Percentiles rank a stretch among this genome's conserved stretches.
Conservation (phyloP, 148 eudicot species). For the Dianthus caryophyllus region DNA sequence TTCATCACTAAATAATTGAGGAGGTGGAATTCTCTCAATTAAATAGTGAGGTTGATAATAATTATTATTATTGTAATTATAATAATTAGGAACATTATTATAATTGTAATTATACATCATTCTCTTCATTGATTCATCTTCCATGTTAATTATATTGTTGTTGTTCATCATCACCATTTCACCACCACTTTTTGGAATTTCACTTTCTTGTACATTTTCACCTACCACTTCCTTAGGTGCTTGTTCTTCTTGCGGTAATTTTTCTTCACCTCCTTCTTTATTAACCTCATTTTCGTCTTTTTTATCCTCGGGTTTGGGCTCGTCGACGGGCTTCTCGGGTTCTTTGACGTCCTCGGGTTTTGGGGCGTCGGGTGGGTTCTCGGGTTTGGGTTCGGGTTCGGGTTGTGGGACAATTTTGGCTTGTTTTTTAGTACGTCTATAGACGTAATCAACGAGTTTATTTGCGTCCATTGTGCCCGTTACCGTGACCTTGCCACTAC, state of each 20-base stretch:
- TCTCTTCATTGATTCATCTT: constrained; percentile 52
- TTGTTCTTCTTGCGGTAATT: constrained; percentile 31
- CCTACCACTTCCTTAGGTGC: constrained; percentile 32
- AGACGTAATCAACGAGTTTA: constrained; percentile 69
- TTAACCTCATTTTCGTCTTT: constrained; percentile 28
- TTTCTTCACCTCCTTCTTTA: constrained; percentile 19
- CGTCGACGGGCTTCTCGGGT: constrained; percentile 37
- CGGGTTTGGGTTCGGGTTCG: constrained; percentile 73
- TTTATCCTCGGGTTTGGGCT: constrained; percentile 30
- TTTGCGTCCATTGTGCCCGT: constrained; percentile 87
- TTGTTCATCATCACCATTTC: background rate
- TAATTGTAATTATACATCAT: constrained; percentile 51
- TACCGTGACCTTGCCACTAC: constrained; percentile 67
- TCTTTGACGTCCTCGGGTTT: constrained; percentile 31
- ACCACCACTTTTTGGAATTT: constrained; percentile 16
- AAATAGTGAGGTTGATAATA: constrained; percentile 56
- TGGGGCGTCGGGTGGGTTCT: constrained; percentile 42
- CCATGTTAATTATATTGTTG: constrained; percentile 12
- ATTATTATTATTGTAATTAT: background rate
- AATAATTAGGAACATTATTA: constrained; percentile 11
- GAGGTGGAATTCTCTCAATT: constrained; percentile 84
- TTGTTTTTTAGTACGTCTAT: constrained; percentile 77
- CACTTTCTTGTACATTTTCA: constrained; percentile 11
- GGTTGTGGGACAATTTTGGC: constrained; percentile 78
- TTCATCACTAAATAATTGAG: constrained; percentile 91